A percentile compares a stretch with the other conserved stretches of the same genome.
Conservation (phyloP, 1,284 basidiomycete species). For the Athelia sp. region DNA sequence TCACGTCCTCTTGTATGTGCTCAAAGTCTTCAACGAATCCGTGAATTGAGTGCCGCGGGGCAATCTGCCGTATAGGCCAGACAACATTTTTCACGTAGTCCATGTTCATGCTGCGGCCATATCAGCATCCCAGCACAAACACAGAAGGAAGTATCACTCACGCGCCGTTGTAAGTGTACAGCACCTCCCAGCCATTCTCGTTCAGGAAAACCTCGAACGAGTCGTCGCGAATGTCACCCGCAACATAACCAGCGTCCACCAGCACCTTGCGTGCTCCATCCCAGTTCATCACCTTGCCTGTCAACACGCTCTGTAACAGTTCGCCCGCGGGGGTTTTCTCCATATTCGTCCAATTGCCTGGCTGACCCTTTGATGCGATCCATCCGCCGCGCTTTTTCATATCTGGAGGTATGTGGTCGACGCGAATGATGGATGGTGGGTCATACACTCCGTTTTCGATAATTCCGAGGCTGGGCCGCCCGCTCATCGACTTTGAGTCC, state of each 20-base stretch:
- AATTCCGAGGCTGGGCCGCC: conserved; percentile 23
- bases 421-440: conserved; percentile 23
- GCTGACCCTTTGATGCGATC: conserved; percentile 8
- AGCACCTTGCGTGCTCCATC: conserved; percentile 12
- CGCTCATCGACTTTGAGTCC: conserved; percentile 13
- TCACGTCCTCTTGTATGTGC: conserved; percentile 27
- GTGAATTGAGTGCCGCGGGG: conserved; percentile 24
- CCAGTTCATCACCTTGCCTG: conserved; percentile 17
- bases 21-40: conserved; percentile 35
- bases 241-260: conserved; percentile 15
- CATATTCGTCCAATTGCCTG: conserved; percentile 20
- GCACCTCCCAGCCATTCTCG: conserved; percentile 29
- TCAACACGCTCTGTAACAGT: conserved; percentile 12
- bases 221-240: conserved; percentile 16
- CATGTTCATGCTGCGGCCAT: conserved; percentile 27
- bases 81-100: conserved; percentile 38
- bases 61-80: conserved; percentile 28
- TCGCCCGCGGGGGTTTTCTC: conserved; percentile 14
- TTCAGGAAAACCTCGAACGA: conserved; percentile 27
- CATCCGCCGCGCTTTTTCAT: conserved; percentile 11
- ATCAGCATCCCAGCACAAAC: background rate
- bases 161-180: conserved; percentile 32
- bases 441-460: conserved; percentile 38
- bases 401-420: conserved; percentile 27
- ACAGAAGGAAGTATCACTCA: conserved; percentile 17